Evolutionary conservation across 495 filamentous ascomycete genomes (phyloP), one percentile per base, ranked within the genome.

Genomic region (Hypoxylon lienhwacheense): DNA sequence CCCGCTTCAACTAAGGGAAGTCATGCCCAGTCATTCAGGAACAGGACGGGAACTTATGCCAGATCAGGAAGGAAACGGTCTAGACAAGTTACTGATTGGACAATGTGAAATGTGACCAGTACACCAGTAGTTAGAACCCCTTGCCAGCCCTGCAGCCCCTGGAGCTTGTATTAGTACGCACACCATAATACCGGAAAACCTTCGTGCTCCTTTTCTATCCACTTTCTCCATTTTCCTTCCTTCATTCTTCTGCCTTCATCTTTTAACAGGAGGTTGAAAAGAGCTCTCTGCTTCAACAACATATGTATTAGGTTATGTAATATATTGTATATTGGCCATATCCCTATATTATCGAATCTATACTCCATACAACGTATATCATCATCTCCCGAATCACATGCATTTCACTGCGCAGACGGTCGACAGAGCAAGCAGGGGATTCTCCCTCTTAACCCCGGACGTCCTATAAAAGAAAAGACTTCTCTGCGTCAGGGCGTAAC

Each of bases 11-110:
- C 14, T 16, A 44, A 29, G 14, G 14, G 45, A 53, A 33, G 28
- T 52, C 47, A 47, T 45, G 12, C 51, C 58, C 41, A 44, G 47
- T 45, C 35, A 31, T 33, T 41, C 42, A 55, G 53, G 58, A 43
- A 62, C 47, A n/a, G 28, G 42, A 37, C 59, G 57, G 57, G 57
- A 52, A 41, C 51, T 54, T 47, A 33, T 34, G 50, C 57, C 46
- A 19, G 47, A 52, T 51, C 28, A 22, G 51, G 57, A 20, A 55
- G 51, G 41, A 29, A 47, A 51, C 22, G 32, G 8, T 55, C 28
- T 46, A 14, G 29, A 14, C 20, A 11, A 16, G n/a, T 0, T 29
- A 16, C 21, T 31, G 41, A 61, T 61, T 61, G 57, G 57, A 8
- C 26, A 43, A 51, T 42, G 22, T 28, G 24, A 41, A 31, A 37